Base-by-base conservation (phyloP, 2,329 filamentous ascomycete genomes). In the Trichoderma guizhouense region DNA sequence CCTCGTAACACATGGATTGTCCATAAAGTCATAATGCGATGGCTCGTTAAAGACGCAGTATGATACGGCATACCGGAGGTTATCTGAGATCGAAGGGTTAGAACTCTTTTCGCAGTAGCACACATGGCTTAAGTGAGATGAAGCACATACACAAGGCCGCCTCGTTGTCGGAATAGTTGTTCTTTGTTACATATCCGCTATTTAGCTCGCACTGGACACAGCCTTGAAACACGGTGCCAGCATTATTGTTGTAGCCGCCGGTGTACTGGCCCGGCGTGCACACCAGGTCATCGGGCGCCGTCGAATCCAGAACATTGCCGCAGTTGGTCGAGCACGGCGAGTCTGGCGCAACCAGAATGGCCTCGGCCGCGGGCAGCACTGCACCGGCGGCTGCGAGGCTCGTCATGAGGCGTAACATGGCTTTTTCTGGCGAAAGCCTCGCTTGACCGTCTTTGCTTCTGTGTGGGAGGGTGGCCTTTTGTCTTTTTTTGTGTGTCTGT, bases 31-130 rank as follows among this genome's bases (percentile, higher is more conserved):
- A 1, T 81, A 75, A 69, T 87, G 85, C 34, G 82, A 79, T 0
- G 85, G 84, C 7, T 79, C 78, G 2, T 86, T 86, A 72, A 84
- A 91, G 1, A 91, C 75, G 75, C 89, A 91, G 75, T 85, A 85
- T 2, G 86, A 86, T 2, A 86, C 74, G 7, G 87, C 83, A 75
- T 85, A 90, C 76, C 89, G 84, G 67, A 90, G 74, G 74, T 91
- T 91, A 74, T 90, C 88, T 90, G 51, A 5, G 57, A 32, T 66
- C 18, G 9, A 39, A 36, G 39, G 34, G 69, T 30, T 7, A 74
- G 77, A 32, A 75, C 78, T 5, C 7, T 21, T 2, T 32, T 60
- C 32, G 15, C 61, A 21, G 53, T 21, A 39, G 32, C 12, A 14
- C 55, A 43, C 43, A 69, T 73, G 51, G 61, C 57, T 32, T 57